Base-by-base conservation (phyloP, 2,329 filamentous ascomycete genomes). In the Neoarthrinium moseri region DNA sequence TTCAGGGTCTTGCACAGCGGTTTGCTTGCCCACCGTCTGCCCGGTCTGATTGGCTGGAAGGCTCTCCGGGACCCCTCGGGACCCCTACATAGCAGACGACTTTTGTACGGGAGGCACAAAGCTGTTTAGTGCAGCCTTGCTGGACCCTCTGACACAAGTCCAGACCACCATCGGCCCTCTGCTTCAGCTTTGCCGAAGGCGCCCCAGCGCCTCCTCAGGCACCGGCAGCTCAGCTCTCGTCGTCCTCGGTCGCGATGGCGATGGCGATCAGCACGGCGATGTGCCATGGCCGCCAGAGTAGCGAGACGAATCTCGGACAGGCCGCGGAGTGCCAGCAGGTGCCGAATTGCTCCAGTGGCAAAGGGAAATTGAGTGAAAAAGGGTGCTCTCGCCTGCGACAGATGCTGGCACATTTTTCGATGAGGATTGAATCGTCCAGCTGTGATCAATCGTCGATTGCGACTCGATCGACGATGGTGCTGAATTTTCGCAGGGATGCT, bases 381-480 rank as follows among this genome's bases (percentile, higher is more conserved):
- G 26, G n/a, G n/a, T n/a, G n/a, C n/a, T n/a, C n/a, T n/a, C n/a
- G n/a, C n/a, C n/a, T n/a, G n/a, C n/a, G n/a, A 8, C 8, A 8
- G 8, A 29, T 29, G n/a, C 26, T n/a, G 26, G 26, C n/a, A 7
- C 26, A 29, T 8, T 29, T 29, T 29, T 29, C 26, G 26, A 29
- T 44, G n/a, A 49, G 17, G 53, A 56, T 56, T 51, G 48, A 42
- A 47, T 52, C 46, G 49, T 29, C 26, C 26, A 50, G n/a, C n/a
- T 52, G 42, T 49, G 43, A 49, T 45, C 48, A 55, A 56, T 56
- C 54, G 54, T 51, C 50, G 52, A 55, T 56, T 51, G 20, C 32
- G 24, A 29, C 37, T 37, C 35, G 50, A 55, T 55, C 49, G 49
- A 45, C 50, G 49, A 44, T 44, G 20, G 12, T 20, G 6, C 22